A percentile compares a stretch with the other conserved stretches of the same genome.
These are phyloP conservation scores for Trichoderma polysporum DNA, from an alignment of 2,329 filamentous ascomycete genomes.

Conservation along the genomic window DNA sequence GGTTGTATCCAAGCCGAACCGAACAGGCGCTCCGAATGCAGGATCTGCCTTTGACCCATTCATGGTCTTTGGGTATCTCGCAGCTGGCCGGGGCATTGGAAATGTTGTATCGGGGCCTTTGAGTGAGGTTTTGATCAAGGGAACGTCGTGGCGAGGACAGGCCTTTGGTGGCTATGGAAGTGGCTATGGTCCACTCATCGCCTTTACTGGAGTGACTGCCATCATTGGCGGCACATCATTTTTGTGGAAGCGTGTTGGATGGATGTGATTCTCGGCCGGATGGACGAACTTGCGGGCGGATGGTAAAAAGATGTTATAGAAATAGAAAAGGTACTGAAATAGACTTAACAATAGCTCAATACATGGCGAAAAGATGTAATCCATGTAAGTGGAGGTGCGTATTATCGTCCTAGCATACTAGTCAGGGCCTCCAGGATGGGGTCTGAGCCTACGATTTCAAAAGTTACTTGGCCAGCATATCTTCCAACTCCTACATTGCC, in stretches of 20 bases:
- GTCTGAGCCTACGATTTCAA: too few species aligned
- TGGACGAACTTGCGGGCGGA: neutral
- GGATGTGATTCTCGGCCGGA: constrained; percentile 29
- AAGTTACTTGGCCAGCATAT: too few species aligned
- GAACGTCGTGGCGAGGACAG: constrained; percentile 42
- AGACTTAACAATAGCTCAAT: too few species aligned
- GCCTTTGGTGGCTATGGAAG: constrained; percentile 35
- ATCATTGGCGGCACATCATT: constrained; percentile 33
- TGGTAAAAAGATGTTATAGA: too few species aligned
- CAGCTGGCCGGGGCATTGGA: constrained; percentile 60
- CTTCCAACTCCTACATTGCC: too few species aligned
- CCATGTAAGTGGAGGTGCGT: too few species aligned
- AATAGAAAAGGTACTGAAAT: too few species aligned
- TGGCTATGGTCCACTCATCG: constrained; percentile 37
- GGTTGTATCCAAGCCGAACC: constrained; percentile 27
- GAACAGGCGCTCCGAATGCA: constrained; percentile 8
- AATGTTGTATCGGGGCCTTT: constrained; percentile 58
- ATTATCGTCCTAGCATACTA: too few species aligned
- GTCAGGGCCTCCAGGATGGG: too few species aligned
- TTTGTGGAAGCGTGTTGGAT: constrained; percentile 34
- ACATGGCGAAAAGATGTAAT: too few species aligned
- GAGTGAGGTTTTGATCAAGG: constrained; percentile 52
- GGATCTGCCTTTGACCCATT: constrained; percentile 41
- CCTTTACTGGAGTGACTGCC: constrained; percentile 36
- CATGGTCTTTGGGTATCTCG: constrained; percentile 59